These are phyloP conservation scores for Neonectria coccinea DNA, from an alignment of 2,329 filamentous ascomycete genomes.

Conservation along the genomic window DNA sequence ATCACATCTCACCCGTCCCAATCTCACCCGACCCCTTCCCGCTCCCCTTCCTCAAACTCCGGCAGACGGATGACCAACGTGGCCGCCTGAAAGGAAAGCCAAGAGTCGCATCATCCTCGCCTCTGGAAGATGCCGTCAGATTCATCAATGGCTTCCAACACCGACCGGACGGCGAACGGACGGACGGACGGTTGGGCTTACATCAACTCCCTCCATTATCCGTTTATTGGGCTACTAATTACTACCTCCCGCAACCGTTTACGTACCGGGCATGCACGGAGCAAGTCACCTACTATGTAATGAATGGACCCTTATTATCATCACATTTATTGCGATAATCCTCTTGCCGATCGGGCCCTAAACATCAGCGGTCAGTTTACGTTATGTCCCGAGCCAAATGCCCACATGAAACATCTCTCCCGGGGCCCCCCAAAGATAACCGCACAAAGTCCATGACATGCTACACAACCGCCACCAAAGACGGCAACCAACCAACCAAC, in stretches of 20 bases:
- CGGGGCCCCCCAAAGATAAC: not conserved
- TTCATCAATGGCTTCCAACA: not conserved
- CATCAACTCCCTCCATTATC: not conserved
- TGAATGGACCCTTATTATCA: not conserved
- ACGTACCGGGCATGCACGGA: not conserved
- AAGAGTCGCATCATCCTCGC: not conserved
- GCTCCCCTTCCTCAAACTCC: not conserved
- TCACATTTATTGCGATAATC: too few species aligned
- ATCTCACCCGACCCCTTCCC: not conserved
- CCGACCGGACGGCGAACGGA: too few species aligned
- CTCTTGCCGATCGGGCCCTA: too few species aligned
- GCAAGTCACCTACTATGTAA: not conserved
- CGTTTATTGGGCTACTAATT: not conserved
- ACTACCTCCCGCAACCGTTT: not conserved
- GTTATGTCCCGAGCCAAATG: not conserved
- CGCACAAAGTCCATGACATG: constrained; percentile 1
- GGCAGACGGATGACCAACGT: constrained; percentile 5
- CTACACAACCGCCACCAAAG: not conserved
- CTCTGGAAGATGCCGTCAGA: constrained; percentile 1
- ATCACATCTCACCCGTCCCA: not conserved
- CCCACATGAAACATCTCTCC: not conserved
- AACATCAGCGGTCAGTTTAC: not conserved
- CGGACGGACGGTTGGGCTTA: not conserved
- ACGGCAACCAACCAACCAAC: not conserved
- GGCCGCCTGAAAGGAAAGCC: not conserved